These are phyloP conservation scores for Peronospora farinosa DNA, from an alignment of 352 stramenopile species.

Conservation along the genomic window DNA sequence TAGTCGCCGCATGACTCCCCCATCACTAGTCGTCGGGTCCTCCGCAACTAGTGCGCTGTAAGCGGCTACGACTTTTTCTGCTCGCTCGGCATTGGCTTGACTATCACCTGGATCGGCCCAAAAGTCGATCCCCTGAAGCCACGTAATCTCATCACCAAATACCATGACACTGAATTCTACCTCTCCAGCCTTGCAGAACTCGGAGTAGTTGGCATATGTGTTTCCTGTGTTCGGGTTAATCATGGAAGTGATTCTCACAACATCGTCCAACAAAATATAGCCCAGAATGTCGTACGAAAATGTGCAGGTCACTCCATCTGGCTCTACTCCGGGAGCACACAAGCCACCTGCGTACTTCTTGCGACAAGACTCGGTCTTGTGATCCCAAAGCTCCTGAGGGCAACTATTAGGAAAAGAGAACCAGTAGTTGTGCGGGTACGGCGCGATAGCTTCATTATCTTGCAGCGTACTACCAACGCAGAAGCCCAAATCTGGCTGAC, in stretches of 20 bases:
- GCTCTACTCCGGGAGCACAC: constrained; percentile 37
- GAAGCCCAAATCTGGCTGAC: constrained; percentile 40
- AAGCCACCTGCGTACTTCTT: constrained; percentile 34
- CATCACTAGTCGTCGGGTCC: constrained; percentile 35
- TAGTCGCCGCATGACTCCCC: constrained; percentile 40
- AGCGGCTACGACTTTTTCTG: constrained; percentile 36
- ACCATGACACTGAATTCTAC: constrained; percentile 35
- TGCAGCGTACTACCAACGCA: constrained; percentile 42
- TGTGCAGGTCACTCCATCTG: constrained; percentile 51
- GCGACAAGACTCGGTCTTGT: constrained; percentile 42
- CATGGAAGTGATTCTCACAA: constrained; percentile 68
- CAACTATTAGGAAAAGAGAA: constrained; percentile 80
- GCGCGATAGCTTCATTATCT: constrained; percentile 45
- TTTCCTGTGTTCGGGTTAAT: constrained; percentile 38
- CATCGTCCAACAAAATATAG: constrained; percentile 56
- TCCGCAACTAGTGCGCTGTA: constrained; percentile 39
- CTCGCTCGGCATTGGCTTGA: constrained; percentile 40
- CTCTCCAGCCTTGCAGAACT: constrained; percentile 53
- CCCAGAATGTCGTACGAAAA: constrained; percentile 61
- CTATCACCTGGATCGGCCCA: constrained; percentile 46
- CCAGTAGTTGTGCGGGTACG: constrained; percentile 78
- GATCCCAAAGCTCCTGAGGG: constrained; percentile 32
- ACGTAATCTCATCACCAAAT: no score
- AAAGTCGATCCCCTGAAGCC: constrained; percentile 44
- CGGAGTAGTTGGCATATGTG: constrained; percentile 47